phyloP scores from a whole-genome alignment of 441 rosid genomes.

The Capsella rubella region DNA sequence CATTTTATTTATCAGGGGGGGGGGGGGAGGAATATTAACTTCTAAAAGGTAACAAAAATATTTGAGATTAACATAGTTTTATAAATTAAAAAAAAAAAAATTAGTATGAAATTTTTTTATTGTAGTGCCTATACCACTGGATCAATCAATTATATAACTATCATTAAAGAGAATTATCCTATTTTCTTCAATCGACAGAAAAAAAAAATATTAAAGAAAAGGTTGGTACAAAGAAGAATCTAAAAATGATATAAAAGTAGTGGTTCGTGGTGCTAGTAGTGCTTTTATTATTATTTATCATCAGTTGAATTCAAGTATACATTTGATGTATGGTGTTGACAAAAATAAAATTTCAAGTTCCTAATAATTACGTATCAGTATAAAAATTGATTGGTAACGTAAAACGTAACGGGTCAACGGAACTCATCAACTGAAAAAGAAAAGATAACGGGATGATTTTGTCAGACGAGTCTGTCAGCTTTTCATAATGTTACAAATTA shows the following conservation, averaged over 20 bases:
- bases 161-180: too few relatives aligned
- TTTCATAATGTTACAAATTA: not conserved
- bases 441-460: not conserved
- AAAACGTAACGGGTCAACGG: slow-evolving; percentile 7
- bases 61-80: too few relatives aligned
- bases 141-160: too few relatives aligned
- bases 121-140: too few relatives aligned
- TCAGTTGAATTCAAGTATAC: not conserved
- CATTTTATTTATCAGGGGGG: not conserved
- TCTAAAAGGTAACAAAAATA: not conserved
- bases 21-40: not conserved
- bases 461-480: slow-evolving; percentile 16
- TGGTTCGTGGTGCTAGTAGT: too few relatives aligned
- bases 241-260: not conserved
- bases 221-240: not conserved
- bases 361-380: too few relatives aligned
- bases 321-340: too few relatives aligned
- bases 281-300: not conserved
- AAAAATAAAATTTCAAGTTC: too few relatives aligned
- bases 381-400: not conserved
- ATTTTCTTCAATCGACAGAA: not conserved
- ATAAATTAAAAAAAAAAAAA: not conserved
- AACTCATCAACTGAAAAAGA: not conserved
- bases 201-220: not conserved
- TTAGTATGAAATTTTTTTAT: too few relatives aligned